A percentile compares a stretch with the other conserved stretches of the same genome.
These are phyloP conservation scores for Lentinula novae-zelandiae DNA, from an alignment of 1,284 basidiomycete genomes.

Conservation along the genomic window DNA sequence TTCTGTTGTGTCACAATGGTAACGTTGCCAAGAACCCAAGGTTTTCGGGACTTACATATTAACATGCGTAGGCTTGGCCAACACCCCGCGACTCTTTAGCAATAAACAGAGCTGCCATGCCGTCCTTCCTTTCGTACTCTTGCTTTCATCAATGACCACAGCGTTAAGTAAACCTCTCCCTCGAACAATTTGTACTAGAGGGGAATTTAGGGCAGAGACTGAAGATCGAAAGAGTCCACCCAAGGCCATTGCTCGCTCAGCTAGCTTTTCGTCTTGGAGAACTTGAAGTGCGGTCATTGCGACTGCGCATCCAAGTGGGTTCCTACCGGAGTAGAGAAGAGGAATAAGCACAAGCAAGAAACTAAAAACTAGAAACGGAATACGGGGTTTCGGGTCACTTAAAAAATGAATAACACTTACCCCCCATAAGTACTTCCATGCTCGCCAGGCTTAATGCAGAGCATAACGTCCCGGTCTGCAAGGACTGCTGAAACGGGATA, in stretches of 20 bases:
- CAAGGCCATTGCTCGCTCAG: slow-evolving; percentile 72
- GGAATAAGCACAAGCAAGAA: not conserved
- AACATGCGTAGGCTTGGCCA: slow-evolving; percentile 95
- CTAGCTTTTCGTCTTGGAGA: slow-evolving; percentile 82
- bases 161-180: slow-evolving; percentile 92
- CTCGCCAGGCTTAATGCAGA: slow-evolving; percentile 94
- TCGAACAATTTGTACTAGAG: slow-evolving; percentile 72
- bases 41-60: slow-evolving; percentile 67
- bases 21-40: not conserved
- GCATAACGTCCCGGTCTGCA: slow-evolving; percentile 88
- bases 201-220: slow-evolving; percentile 63
- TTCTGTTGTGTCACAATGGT: slow-evolving; percentile 45
- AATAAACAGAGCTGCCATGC: slow-evolving; percentile 97
- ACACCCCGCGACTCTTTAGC: slow-evolving; percentile 85
- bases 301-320: slow-evolving; percentile 94
- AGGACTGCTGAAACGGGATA: slow-evolving; percentile 97
- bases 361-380: not conserved
- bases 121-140: slow-evolving; percentile 72
- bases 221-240: slow-evolving; percentile 80
- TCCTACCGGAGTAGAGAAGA: slow-evolving; percentile 41
- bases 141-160: slow-evolving; percentile 86
- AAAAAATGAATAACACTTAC: slow-evolving; percentile 35
- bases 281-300: slow-evolving; percentile 90
- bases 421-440: slow-evolving; percentile 97
- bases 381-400: not conserved